Evolutionary conservation across 768 basidiomycete genomes (phyloP), one percentile per base, ranked within the genome.

Genomic region (Rubroboletus satanas): DNA sequence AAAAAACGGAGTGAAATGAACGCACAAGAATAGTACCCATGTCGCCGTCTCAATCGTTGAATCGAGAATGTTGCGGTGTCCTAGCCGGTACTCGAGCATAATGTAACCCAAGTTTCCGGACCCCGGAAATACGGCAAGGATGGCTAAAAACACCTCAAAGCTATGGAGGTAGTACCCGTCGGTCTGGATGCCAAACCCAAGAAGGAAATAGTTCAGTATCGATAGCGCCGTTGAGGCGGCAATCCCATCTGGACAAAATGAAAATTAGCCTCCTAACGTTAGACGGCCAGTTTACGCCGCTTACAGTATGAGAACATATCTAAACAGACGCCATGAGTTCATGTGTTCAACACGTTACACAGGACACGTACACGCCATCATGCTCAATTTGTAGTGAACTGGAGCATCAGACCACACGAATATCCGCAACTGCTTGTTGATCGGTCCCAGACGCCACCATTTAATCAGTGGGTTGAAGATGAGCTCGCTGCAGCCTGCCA

Each of bases 321-420:
- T 77, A 18, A 14, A 43, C 10, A 10, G 32, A 35, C 5, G 7
- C 21, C 29, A 49, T 65, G 7, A 66, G 60, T 29, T 43, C 10
- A 33, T 11, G 7, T 18, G 38, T 32, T 3, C n/a, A 7, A 47
- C 5, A n/a, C 18, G 28, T 44, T 33, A 49, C 17, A 4, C 5
- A 35, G 17, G 5, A 31, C n/a, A 75, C 69, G 36, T 68, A 74
- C 81, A 85, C 12, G 80, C 73, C 70, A 77, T 70, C 75, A 83
- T 78, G 35, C 79, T 77, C 62, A 91, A 69, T 73, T 92, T 91
- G 77, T 92, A 91, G 64, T 92, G 90, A 0, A 89, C 75, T 0
- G 90, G 90, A 0, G 88, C 88, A 32, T 66, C 67, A 0, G 85
- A 87, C 90, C 90, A 91, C n/a, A 88, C 60, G 71, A 92, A 92